These are phyloP conservation scores for Salvia rosmarinus DNA, from an alignment of 257 asterid genomes.

Conservation along the genomic window DNA sequence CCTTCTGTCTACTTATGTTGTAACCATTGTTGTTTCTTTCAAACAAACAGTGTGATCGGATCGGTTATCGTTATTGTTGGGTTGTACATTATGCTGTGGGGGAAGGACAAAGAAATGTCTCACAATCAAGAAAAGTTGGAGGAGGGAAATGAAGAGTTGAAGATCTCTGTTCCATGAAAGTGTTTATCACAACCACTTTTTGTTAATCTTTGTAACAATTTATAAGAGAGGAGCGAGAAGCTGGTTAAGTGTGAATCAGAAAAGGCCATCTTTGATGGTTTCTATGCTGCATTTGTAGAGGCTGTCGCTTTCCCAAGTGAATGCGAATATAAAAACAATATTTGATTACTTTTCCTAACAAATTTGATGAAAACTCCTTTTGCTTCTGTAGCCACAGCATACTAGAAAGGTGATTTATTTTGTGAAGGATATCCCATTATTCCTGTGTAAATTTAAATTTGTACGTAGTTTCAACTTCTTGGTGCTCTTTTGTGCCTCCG, in stretches of 20 bases:
- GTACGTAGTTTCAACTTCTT: no score
- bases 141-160: slow-evolving; percentile 25
- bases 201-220: background rate
- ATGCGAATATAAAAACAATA: no score
- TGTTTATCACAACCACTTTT: no score
- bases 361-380: no score
- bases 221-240: background rate
- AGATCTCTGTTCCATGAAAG: background rate
- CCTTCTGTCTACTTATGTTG: background rate
- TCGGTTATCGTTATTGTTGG: slow-evolving; percentile 64
- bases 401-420: no score
- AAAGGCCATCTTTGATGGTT: background rate
- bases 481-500: no score
- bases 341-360: no score
- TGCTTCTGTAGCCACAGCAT: no score
- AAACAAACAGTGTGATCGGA: slow-evolving; percentile 57
- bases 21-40: background rate
- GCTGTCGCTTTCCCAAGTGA: no score
- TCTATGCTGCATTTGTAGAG: no score
- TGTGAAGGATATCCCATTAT: no score
- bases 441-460: no score
- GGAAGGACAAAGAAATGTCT: slow-evolving; percentile 59
- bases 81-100: slow-evolving; percentile 73
- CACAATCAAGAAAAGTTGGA: slow-evolving; percentile 35
- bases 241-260: background rate